Conservation (phyloP, 306 rosid genomes). For the Trifolium subterraneum region DNA sequence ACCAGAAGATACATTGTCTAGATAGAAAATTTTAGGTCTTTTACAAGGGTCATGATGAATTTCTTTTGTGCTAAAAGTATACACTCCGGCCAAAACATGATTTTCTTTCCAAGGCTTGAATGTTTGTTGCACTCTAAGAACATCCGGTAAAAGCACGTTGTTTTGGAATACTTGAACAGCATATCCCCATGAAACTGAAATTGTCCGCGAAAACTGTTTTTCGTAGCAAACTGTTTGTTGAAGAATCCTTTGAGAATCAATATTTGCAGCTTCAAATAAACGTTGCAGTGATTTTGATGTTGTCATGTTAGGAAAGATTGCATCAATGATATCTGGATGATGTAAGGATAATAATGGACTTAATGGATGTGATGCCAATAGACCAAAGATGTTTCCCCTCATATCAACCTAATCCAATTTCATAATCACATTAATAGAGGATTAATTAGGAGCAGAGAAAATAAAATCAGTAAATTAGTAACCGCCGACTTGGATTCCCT, state of each 20-base stretch:
- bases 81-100: conserved; percentile 38
- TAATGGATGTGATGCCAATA: conserved; percentile 79
- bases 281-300: conserved; percentile 55
- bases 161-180: conserved; percentile 67
- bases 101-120: conserved; percentile 62
- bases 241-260: conserved; percentile 70
- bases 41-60: conserved; percentile 57
- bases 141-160: conserved; percentile 59
- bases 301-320: conserved; percentile 79
- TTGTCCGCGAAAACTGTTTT: conserved; percentile 62
- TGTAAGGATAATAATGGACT: conserved; percentile 77
- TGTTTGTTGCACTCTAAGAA: conserved; percentile 54
- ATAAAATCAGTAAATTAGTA: background rate
- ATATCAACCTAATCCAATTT: conserved; percentile 65
- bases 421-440: conserved; percentile 23
- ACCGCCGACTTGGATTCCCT: background rate
- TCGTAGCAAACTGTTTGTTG: conserved; percentile 87
- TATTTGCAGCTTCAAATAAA: conserved; percentile 56
- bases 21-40: conserved; percentile 67
- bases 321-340: conserved; percentile 56
- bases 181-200: conserved; percentile 90
- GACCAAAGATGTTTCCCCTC: conserved; percentile 67
- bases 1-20: conserved; percentile 47
- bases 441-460: background rate
- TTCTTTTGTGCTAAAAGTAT: conserved; percentile 51